Evolutionary conservation across 1,284 basidiomycete genomes (phyloP).

Genomic region (Rhodotorula glutinis): DNA sequence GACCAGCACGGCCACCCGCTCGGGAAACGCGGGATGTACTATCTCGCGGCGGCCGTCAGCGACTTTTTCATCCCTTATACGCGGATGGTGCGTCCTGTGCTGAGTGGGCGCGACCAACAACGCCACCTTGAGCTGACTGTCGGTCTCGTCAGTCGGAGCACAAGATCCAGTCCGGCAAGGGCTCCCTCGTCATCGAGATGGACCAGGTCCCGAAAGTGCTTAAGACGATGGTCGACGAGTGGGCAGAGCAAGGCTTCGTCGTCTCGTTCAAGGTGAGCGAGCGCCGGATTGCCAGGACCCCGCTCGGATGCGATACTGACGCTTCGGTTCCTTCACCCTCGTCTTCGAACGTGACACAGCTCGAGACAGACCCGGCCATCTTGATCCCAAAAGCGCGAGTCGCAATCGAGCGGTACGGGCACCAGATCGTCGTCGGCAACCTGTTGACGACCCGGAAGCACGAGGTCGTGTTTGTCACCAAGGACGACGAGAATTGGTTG

Average conservation of each 20-base stretch:
- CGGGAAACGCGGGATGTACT: constrained; percentile 78
- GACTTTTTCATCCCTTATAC: constrained; percentile 95
- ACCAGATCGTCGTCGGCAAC: constrained; percentile 96
- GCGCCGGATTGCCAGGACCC: background rate
- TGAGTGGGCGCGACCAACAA: background rate
- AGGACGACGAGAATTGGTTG: constrained; percentile 54
- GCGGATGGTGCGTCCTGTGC: constrained; percentile 65
- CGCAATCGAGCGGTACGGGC: constrained; percentile 88
- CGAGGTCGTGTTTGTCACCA: constrained; percentile 81
- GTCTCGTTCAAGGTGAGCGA: constrained; percentile 87
- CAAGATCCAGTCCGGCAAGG: constrained; percentile 96
- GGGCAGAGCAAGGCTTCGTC: constrained; percentile 86
- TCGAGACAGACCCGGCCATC: constrained; percentile 82
- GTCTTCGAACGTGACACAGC: constrained; percentile 55
- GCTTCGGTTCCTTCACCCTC: background rate
- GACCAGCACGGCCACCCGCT: constrained; percentile 63
- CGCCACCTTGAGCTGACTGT: background rate
- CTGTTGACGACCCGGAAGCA: constrained; percentile 82
- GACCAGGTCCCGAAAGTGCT: constrained; percentile 97
- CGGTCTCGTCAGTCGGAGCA: constrained; percentile 72
- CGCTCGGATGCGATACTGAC: background rate
- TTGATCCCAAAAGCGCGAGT: constrained; percentile 85
- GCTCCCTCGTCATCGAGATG: constrained; percentile 91
- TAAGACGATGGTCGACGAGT: constrained; percentile 86
- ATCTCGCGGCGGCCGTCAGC: constrained; percentile 94